Evolutionary conservation across 2,329 filamentous ascomycete genomes (phyloP), one percentile per base, ranked within the genome.

Genomic region (Chaetomiaceae sp.): DNA sequence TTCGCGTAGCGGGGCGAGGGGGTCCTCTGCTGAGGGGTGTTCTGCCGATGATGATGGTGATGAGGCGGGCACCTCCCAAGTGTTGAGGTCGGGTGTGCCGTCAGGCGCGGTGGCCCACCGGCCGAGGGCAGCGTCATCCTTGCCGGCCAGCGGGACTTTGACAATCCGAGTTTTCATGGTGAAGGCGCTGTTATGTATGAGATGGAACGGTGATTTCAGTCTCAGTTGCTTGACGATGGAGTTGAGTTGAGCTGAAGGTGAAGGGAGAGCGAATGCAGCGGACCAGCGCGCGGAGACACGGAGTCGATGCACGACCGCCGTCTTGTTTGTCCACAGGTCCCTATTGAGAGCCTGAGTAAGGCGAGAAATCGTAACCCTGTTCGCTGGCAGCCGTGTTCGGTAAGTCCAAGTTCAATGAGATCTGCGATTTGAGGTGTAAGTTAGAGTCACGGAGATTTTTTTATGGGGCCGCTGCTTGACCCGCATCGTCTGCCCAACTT

Each of bases 1-100:
- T 45, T 80, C 69, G 48, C 71, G 67, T 30, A 95, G 72, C 20
- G 66, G 62, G 1, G 56, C 58, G 32, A 72, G 49, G 6, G 63
- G 62, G 6, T 60, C 58, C 2, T 19, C 35, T 4, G 32, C 29
- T 3, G 57, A 52, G 5, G 36, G 20, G 18, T 33, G 12, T 22
- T 37, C 15, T 34, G 38, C 8, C n/a, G 35, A 19, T 12, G 48
- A 40, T 9, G 49, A 2, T 9, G 47, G 42, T 2, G 45, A 40
- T 15, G 52, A 42, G 9, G 54, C 29, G 6, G 61, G 49, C 22
- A 74, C 55, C 26, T 67, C 60, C 74, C 74, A 78, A 47, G 60
- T 63, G 38, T 70, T 65, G 39, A 75, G 56, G 26, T 47, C 46
- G 1, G 17, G 44, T 11, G 15, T 46, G 22, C 45, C 48, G 15